Evolutionary conservation across 2,329 filamentous ascomycete species (phyloP).

Genomic region (Arthrocladium fulminans): DNA sequence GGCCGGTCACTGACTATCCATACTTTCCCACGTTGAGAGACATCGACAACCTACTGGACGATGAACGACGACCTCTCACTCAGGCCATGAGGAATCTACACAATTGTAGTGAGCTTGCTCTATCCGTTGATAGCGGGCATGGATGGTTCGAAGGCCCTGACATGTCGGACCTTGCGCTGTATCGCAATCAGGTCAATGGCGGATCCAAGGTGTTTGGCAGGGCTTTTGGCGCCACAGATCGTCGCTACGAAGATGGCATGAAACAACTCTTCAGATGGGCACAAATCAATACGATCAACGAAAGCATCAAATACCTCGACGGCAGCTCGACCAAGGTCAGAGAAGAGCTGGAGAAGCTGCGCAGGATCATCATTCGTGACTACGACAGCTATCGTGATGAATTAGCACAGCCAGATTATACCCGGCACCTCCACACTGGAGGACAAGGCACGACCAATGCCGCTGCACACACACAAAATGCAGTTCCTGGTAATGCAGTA

Average conservation of each 20-base stretch:
- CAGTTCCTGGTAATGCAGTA: neutral
- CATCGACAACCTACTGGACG: slow-evolving; percentile 54
- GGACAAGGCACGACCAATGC: neutral
- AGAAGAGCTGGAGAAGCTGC: slow-evolving; percentile 1
- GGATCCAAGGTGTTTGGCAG: slow-evolving; percentile 40
- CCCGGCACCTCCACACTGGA: slow-evolving; percentile 4
- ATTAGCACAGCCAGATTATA: slow-evolving; percentile 12
- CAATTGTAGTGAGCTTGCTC: slow-evolving; percentile 52
- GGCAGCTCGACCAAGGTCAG: neutral
- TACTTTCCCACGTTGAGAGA: slow-evolving; percentile 52
- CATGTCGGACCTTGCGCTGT: slow-evolving; percentile 40
- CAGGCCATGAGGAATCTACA: slow-evolving; percentile 50
- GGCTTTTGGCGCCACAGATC: slow-evolving; percentile 30
- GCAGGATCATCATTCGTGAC: slow-evolving; percentile 10
- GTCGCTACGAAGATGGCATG: slow-evolving; percentile 15
- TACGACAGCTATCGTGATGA: slow-evolving; percentile 17
- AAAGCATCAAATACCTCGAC: slow-evolving; percentile 13
- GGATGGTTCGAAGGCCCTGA: slow-evolving; percentile 60
- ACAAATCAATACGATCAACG: slow-evolving; percentile 22
- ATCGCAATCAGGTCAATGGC: slow-evolving; percentile 35
- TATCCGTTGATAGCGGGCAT: slow-evolving; percentile 59
- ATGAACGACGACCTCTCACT: slow-evolving; percentile 19
- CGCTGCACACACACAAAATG: neutral
- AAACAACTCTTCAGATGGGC: slow-evolving; percentile 21
- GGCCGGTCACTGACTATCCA: slow-evolving; percentile 52